These are phyloP conservation scores for Scenedesmus sp. DNA, from an alignment of 163 green algal genomes.

Conservation along the genomic window DNA sequence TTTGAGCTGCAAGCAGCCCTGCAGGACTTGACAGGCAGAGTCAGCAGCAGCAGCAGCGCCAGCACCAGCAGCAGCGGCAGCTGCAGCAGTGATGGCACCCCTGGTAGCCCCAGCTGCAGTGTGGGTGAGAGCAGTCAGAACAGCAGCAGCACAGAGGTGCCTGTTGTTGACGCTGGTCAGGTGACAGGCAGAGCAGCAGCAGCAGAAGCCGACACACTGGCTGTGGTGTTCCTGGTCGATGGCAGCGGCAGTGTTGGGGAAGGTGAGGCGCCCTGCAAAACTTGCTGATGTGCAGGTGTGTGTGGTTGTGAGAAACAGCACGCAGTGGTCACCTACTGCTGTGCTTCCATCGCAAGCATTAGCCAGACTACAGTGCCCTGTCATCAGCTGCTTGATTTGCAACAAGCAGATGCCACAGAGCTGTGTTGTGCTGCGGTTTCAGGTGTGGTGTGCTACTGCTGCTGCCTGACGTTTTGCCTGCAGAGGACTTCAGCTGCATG, in stretches of 20 bases:
- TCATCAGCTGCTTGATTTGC: no score
- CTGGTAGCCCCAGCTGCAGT: neutral
- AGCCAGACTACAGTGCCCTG: no score
- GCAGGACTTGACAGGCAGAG: neutral
- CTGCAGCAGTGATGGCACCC: neutral
- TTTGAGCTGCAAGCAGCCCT: conserved; percentile 56
- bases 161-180: neutral
- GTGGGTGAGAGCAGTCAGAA: neutral
- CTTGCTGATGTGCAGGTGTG: neutral
- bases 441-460: no score
- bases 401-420: no score
- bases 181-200: conserved; percentile 10
- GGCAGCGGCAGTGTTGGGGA: conserved; percentile 66
- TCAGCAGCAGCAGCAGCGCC: neutral
- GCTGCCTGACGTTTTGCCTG: neutral
- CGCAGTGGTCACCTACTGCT: neutral
- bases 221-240: conserved; percentile 69
- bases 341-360: no score
- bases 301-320: neutral
- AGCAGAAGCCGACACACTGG: neutral
- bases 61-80: conserved; percentile 6
- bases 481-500: conserved; percentile 67
- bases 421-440: no score
- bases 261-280: conserved; percentile 44
- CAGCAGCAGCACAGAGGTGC: conserved; percentile 9